Evolutionary conservation across 2,329 filamentous ascomycete species (phyloP).

Genomic region (Clonostachys sp.): DNA sequence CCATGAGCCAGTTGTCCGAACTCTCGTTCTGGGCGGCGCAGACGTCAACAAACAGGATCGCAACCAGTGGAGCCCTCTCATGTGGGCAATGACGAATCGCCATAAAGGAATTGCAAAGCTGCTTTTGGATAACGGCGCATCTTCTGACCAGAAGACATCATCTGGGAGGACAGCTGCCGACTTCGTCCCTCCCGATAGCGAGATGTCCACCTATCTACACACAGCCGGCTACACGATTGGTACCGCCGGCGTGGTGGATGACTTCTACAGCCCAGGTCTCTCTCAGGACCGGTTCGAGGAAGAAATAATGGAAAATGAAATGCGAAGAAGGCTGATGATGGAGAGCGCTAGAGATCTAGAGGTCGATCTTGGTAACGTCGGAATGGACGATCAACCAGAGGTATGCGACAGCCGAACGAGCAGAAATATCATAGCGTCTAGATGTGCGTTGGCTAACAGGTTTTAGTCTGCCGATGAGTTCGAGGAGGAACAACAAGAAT

Average conservation of each 20-base stretch:
- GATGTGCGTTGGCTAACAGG: constrained; percentile 13
- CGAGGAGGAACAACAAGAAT: constrained; percentile 87
- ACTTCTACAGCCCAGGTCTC: constrained; percentile 92
- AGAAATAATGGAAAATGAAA: constrained; percentile 93
- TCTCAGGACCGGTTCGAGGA: constrained; percentile 94
- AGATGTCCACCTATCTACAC: constrained; percentile 93
- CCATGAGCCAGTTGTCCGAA: constrained; percentile 82
- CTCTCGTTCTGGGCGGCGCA: constrained; percentile 79
- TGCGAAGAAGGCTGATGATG: constrained; percentile 98
- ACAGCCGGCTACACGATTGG: constrained; percentile 91
- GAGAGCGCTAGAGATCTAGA: constrained; percentile 96
- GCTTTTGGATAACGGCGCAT: constrained; percentile 87
- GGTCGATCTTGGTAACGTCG: constrained; percentile 91
- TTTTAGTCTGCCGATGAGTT: constrained; percentile 67
- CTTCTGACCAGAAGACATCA: constrained; percentile 92
- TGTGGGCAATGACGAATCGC: constrained; percentile 99
- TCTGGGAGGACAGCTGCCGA: constrained; percentile 92
- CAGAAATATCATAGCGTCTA: constrained; percentile 1
- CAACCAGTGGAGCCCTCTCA: constrained; percentile 95
- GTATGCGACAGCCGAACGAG: constrained; percentile 31
- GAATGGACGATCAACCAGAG: constrained; percentile 93
- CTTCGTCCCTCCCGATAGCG: constrained; percentile 91
- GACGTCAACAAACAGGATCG: constrained; percentile 91
- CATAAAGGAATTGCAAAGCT: constrained; percentile 95
- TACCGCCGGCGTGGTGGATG: constrained; percentile 72